Base-by-base conservation (phyloP, 352 stramenopile genomes). In the Plasmopara halstedii region DNA sequence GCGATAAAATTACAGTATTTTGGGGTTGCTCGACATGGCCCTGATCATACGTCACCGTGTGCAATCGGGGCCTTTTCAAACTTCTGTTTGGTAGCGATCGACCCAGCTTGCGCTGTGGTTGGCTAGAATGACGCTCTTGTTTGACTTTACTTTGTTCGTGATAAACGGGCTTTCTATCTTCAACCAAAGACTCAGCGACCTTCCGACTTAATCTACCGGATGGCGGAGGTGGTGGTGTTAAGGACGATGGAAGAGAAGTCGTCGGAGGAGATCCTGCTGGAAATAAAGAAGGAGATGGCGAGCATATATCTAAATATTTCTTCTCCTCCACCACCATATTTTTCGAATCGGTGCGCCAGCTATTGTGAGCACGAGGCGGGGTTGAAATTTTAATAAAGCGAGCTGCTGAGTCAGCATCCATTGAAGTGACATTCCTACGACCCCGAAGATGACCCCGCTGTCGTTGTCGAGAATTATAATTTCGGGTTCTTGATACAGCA, bases 161-260 rank as follows among this genome's bases (percentile, higher is more conserved):
- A 26, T 25, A 47, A 14, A 13, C 26, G 14, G 34, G 47, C 26
- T 10, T 50, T 18, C 25, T 44, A 44, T 63, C 47, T 44, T 26
- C 29, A 17, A 38, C 62, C 41, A 41, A 21, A 36, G 41, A 42
- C 11, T 43, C 37, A 11, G 57, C 43, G 13, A 50, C 11, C 13
- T 6, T 14, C 25, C 43, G 23, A 2, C 50, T 5, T 21, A 35
- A 19, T 26, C 20, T 20, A 45, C 31, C 32, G 8, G 50, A 56
- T 34, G 60, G 56, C 47, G 65, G 46, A 6, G 55, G 56, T 6
- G 56, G 41, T 40, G 53, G n/a, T n/a, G n/a, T n/a, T n/a, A n/a
- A 56, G 11, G 56, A 43, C 6, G 62, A 58, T 18, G 62, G 55
- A 21, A 58, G 47, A n/a, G 56, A 49, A 52, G 51, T 50, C 25